These are phyloP conservation scores for Mortierella sp. DNA, from an alignment of 371 early-diverging fungal species.

Conservation along the genomic window DNA sequence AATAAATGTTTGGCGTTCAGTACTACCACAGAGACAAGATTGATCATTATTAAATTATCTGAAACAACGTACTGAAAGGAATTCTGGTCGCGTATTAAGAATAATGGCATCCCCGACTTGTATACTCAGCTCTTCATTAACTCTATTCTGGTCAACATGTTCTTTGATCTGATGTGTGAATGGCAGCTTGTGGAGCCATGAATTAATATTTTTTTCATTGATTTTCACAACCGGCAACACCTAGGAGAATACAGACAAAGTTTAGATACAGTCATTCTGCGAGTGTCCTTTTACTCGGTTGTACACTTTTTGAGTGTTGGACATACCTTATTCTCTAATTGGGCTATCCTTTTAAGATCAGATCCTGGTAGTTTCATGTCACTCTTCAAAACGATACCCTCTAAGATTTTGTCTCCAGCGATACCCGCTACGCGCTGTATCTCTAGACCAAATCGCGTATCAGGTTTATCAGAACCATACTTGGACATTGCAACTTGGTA, in stretches of 20 bases:
- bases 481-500: constrained; percentile 86
- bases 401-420: constrained; percentile 27
- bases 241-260: constrained; percentile 6
- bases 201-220: constrained; percentile 65
- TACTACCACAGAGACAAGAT: constrained; percentile 8
- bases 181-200: constrained; percentile 67
- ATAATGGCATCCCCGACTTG: constrained; percentile 72
- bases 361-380: constrained; percentile 57
- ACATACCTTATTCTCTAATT: constrained; percentile 23
- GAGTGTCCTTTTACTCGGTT: too few species aligned
- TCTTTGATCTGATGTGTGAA: constrained; percentile 55
- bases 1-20: background rate
- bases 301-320: background rate
- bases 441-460: constrained; percentile 83
- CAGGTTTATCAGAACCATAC: constrained; percentile 95
- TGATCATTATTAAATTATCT: constrained; percentile 9
- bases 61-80: constrained; percentile 63
- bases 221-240: constrained; percentile 64
- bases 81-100: constrained; percentile 67
- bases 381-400: constrained; percentile 55
- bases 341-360: constrained; percentile 41
- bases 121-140: constrained; percentile 59
- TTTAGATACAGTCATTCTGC: too few species aligned
- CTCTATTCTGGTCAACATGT: constrained; percentile 15
- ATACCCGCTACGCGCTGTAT: constrained; percentile 62